Conservation (phyloP, 805 yeast genomes). For the Metschnikowia dekortorum region DNA sequence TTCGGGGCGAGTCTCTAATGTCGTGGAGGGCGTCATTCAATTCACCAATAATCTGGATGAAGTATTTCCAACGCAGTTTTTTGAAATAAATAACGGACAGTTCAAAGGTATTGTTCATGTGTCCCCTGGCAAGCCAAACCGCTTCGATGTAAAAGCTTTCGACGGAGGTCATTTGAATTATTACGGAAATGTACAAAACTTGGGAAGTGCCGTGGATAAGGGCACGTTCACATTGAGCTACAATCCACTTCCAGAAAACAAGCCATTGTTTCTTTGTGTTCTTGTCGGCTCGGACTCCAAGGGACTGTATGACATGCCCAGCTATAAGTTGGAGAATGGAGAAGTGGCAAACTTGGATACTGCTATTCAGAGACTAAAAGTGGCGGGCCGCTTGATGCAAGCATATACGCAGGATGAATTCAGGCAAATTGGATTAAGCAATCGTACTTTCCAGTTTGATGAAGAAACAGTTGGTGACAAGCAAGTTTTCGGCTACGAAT, state of each 20-base stretch:
- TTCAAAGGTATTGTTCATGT: constrained; percentile 76
- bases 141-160: constrained; percentile 46
- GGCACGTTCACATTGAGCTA: constrained; percentile 22
- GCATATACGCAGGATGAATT: constrained; percentile 90
- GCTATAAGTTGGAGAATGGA: constrained; percentile 36
- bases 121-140: constrained; percentile 59
- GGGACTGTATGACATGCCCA: constrained; percentile 65
- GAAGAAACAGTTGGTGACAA: constrained; percentile 44
- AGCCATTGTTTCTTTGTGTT: constrained; percentile 78
- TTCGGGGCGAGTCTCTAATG: constrained; percentile 24
- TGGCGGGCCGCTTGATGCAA: constrained; percentile 85
- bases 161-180: constrained; percentile 27
- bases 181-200: constrained; percentile 24
- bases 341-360: constrained; percentile 67
- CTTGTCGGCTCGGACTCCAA: constrained; percentile 75
- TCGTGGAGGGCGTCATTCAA: constrained; percentile 24
- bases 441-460: constrained; percentile 68
- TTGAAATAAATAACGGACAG: constrained; percentile 62
- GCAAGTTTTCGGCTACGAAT: constrained; percentile 30
- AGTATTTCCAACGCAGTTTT: constrained; percentile 64
- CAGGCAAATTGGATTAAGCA: constrained; percentile 72
- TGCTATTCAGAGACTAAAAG: constrained; percentile 69
- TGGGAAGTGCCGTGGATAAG: constrained; percentile 18
- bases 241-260: constrained; percentile 55
- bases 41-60: constrained; percentile 30